Base-by-base conservation (phyloP, 352 stramenopile species). In the Thalassiosira livingstoniorum region DNA sequence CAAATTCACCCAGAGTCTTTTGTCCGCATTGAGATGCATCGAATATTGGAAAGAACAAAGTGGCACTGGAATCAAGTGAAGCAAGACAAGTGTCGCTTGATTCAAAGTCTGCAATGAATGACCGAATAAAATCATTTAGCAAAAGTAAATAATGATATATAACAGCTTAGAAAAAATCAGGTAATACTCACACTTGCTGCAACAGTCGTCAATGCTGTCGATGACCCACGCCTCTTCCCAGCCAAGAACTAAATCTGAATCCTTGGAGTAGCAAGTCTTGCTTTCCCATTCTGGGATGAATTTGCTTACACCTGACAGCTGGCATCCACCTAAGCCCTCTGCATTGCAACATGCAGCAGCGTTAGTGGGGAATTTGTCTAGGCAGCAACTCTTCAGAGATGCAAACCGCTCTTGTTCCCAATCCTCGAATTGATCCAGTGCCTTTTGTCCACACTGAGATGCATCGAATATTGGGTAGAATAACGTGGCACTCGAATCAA, bases 321-420 rank as follows among this genome's bases (percentile, higher is more conserved):
- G 4, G 27, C 63, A 71, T 60, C 63, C 63, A 55, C 61, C 61
- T 11, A 69, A n/a, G 15, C 63, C 63, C 21, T 23, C 18, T 27
- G 63, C 21, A 21, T 45, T 5, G 27, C 63, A 71, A n/a, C 63
- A 71, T 27, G n/a, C 2, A 27, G n/a, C 63, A 25, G 27, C 21
- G 43, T 43, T 39, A 43, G 15, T 27, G 4, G 63, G 53, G 53
- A 71, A 71, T 21, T 31, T 43, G 18, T 15, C 25, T 31, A 21
- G 39, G 29, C 63, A 71, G 43, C 63, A 71, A 18, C 60, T 43
- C 43, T 57, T 25, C 5, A 71, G 27, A 31, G 63, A 60, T 15
- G 57, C 63, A 32, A 60, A 71, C 2, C 31, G 29, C 1, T 60
- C 31, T 31, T 21, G 2, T 29, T 71, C 35, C n/a, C n/a, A n/a